These are phyloP conservation scores for Inosperma sp. DNA, from an alignment of 768 basidiomycete species.

Conservation along the genomic window DNA sequence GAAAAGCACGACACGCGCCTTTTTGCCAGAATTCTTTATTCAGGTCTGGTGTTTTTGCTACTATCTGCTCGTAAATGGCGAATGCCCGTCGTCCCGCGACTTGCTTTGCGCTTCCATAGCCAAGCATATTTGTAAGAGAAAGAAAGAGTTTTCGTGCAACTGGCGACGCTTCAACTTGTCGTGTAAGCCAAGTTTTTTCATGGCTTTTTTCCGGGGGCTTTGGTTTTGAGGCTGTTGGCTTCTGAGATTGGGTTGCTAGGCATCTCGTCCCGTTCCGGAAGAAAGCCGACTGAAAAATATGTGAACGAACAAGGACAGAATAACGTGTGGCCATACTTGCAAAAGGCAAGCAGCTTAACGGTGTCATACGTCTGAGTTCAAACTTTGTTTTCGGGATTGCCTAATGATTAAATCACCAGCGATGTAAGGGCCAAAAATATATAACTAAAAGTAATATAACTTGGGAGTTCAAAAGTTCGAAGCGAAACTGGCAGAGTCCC, in stretches of 20 bases:
- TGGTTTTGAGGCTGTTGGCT: not conserved
- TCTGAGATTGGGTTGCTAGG: not conserved
- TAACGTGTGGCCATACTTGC: too few relatives aligned
- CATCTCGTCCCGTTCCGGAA: not conserved
- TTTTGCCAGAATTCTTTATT: constrained; percentile 61
- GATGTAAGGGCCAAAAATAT: too few relatives aligned
- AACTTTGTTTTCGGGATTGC: too few relatives aligned
- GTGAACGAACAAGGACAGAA: too few relatives aligned
- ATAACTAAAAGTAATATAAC: too few relatives aligned
- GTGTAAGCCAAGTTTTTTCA: constrained; percentile 53
- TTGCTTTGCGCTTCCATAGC: constrained; percentile 60
- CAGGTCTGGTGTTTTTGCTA: constrained; percentile 53
- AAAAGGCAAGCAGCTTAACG: too few relatives aligned
- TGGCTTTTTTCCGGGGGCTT: not conserved
- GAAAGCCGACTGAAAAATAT: too few relatives aligned
- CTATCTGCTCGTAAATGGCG: constrained; percentile 52
- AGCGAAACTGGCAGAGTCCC: too few relatives aligned
- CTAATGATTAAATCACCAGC: too few relatives aligned
- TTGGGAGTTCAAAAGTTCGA: too few relatives aligned
- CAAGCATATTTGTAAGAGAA: constrained; percentile 45
- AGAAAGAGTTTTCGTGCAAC: constrained; percentile 43
- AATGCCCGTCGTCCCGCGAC: constrained; percentile 56
- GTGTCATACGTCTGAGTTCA: too few relatives aligned
- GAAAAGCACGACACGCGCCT: constrained; percentile 37
- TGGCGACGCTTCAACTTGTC: constrained; percentile 47